Percentiles rank a stretch among this genome's conserved stretches.
Conservation (phyloP, 176 grass and related monocot species). For the Tillandsia fasciculata region DNA sequence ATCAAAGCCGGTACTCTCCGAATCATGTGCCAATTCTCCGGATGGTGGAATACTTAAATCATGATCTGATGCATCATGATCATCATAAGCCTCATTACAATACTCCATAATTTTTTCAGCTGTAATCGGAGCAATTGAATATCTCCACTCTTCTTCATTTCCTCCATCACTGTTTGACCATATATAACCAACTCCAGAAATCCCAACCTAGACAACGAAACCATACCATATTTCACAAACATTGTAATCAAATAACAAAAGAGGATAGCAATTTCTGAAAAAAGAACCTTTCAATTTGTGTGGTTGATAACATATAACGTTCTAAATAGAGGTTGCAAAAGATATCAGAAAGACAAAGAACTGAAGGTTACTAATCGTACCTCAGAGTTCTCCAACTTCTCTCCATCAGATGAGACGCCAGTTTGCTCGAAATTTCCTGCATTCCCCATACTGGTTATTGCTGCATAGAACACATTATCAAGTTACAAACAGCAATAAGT, state of each 20-base stretch:
- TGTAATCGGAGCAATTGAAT: conserved; percentile 82
- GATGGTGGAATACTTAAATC: conserved; percentile 31
- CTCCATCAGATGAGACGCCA: conserved; percentile 34
- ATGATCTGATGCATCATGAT: conserved; percentile 26
- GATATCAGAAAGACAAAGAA: neutral
- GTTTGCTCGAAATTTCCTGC: conserved; percentile 30
- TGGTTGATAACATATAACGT: conserved; percentile 7
- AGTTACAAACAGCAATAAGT: too few relatives aligned
- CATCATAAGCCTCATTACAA: conserved; percentile 29
- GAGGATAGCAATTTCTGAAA: neutral
- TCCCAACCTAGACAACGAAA: conserved; percentile 36
- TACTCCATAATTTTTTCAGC: conserved; percentile 61
- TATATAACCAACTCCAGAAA: conserved; percentile 70
- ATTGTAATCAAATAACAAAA: conserved; percentile 19
- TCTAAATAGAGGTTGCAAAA: neutral
- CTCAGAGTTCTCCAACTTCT: conserved; percentile 31
- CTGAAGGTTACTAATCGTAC: conserved; percentile 20
- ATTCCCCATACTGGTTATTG: conserved; percentile 53
- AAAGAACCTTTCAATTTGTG: neutral
- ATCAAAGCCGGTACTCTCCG: conserved; percentile 26
- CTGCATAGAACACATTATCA: conserved; percentile 33
- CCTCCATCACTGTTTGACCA: conserved; percentile 63
- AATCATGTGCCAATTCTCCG: conserved; percentile 27
- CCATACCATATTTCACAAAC: neutral
- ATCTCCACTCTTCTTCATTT: conserved; percentile 70